A percentile compares a stretch with the other conserved stretches of the same genome.
Evolutionary conservation across 495 filamentous ascomycete genomes (phyloP).

Genomic region (Penicillium daleae): DNA sequence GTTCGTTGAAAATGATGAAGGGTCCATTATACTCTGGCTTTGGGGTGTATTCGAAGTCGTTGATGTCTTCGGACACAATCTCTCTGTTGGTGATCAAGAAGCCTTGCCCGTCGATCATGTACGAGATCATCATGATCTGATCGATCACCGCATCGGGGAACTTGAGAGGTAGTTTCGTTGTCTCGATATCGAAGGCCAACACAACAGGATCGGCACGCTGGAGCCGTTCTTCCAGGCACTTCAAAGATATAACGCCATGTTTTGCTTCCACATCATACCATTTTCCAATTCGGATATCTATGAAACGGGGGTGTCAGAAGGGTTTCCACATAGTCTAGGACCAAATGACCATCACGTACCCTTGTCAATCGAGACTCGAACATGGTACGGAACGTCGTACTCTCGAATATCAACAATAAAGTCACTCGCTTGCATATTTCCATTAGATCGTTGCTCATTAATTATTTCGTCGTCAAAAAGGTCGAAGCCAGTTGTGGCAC

Average conservation of each 20-base stretch:
- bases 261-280: conserved; percentile 97
- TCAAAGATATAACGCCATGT: conserved; percentile 81
- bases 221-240: conserved; percentile 84
- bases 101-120: conserved; percentile 99
- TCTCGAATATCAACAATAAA: conserved; percentile 98
- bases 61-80: conserved; percentile 96
- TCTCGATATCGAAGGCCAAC: conserved; percentile 98
- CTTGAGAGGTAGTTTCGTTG: conserved; percentile 93
- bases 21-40: conserved; percentile 93
- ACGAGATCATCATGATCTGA: conserved; percentile 99
- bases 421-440: conserved; percentile 88
- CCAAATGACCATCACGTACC: conserved; percentile 50
- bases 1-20: conserved; percentile 98
- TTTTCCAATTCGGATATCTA: conserved; percentile 92
- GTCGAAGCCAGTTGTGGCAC: conserved; percentile 87
- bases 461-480: conserved; percentile 91
- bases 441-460: conserved; percentile 83
- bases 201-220: conserved; percentile 91
- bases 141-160: conserved; percentile 96
- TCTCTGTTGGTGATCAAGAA: conserved; percentile 98
- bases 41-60: conserved; percentile 97
- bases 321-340: background rate
- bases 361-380: conserved; percentile 96
- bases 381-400: conserved; percentile 99
- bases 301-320: conserved; percentile 19